phyloP scores from a whole-genome alignment of 2,329 filamentous ascomycete species.

The Exophiala calicioides region DNA sequence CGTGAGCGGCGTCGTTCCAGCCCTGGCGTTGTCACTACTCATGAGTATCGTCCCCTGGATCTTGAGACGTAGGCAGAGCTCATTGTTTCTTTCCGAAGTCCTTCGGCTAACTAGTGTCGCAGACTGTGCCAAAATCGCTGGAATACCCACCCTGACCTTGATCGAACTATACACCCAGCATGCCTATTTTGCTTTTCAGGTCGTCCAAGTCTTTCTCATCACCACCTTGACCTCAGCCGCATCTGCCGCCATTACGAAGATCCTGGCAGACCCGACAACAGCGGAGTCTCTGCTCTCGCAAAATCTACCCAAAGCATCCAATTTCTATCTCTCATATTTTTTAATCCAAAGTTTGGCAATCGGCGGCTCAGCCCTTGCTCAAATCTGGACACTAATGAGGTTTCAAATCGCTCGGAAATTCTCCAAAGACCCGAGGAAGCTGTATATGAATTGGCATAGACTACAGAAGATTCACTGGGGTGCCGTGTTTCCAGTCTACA shows the following conservation, averaged over 20 bases:
- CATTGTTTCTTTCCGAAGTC: conserved; percentile 37
- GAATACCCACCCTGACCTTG: conserved; percentile 74
- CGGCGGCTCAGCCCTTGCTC: conserved; percentile 50
- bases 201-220: conserved; percentile 88
- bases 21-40: conserved; percentile 74
- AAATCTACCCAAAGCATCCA: conserved; percentile 83
- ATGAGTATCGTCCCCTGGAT: conserved; percentile 85
- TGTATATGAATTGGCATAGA: conserved; percentile 73
- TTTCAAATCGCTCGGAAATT: conserved; percentile 25
- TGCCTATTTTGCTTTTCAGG: conserved; percentile 71
- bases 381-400: conserved; percentile 56
- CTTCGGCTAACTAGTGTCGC: conserved; percentile 20
- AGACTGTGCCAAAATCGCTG: conserved; percentile 67
- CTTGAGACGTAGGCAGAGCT: conserved; percentile 67
- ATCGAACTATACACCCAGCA: conserved; percentile 90
- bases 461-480: conserved; percentile 79
- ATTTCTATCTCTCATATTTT: conserved; percentile 95
- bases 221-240: conserved; percentile 76
- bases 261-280: conserved; percentile 65
- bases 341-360: conserved; percentile 79
- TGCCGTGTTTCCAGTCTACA: conserved; percentile 74
- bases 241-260: conserved; percentile 66
- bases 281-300: conserved; percentile 68
- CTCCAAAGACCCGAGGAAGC: conserved; percentile 66
- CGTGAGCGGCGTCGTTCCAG: conserved; percentile 79